Conservation (phyloP, 306 rosid genomes). For the Senna siamea region DNA sequence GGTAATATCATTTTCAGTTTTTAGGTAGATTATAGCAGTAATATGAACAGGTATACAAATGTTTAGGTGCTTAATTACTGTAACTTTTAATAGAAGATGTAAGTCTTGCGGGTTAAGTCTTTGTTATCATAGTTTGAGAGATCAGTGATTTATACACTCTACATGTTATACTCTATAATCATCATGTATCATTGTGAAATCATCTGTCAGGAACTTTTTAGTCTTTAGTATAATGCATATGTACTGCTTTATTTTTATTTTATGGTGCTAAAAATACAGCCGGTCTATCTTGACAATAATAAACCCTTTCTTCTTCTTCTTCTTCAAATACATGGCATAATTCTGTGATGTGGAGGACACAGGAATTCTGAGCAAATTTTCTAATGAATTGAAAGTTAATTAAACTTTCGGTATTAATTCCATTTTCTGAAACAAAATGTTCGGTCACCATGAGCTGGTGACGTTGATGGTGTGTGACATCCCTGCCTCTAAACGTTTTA, state of each 20-base stretch:
- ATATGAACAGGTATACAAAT: neutral
- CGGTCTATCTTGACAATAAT: neutral
- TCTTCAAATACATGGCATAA: neutral
- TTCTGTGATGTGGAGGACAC: neutral
- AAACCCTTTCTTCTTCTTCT: neutral
- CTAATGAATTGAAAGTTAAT: neutral
- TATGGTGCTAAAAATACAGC: neutral
- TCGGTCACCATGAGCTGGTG: conserved; percentile 2
- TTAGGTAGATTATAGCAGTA: neutral
- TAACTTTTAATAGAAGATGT: too few relatives aligned
- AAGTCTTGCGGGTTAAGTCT: neutral
- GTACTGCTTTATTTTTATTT: neutral
- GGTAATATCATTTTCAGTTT: neutral
- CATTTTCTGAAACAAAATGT: neutral
- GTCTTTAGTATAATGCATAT: neutral
- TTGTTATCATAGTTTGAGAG: neutral
- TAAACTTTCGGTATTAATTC: neutral
- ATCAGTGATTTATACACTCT: neutral
- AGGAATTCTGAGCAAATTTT: neutral
- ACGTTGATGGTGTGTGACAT: neutral
- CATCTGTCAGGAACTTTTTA: neutral
- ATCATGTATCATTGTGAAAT: neutral
- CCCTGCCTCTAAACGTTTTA: conserved; percentile 10
- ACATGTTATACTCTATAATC: neutral
- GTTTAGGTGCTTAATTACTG: neutral